Evolutionary conservation across 768 basidiomycete genomes (phyloP).

Genomic region (Amanita rubescens): DNA sequence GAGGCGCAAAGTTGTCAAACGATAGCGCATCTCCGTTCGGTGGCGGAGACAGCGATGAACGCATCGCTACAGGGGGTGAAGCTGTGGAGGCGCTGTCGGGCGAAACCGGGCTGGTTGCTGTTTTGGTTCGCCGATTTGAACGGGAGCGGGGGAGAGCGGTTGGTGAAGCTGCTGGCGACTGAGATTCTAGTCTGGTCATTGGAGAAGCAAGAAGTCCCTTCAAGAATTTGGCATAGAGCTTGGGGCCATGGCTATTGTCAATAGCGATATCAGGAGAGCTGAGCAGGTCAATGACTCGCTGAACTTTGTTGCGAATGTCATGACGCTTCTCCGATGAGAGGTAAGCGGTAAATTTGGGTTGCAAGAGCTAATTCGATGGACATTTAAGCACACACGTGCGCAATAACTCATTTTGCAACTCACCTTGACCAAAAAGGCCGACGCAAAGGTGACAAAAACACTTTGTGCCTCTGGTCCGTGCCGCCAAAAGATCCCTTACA

Average conservation of each 20-base stretch:
- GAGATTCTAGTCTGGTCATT: conserved; percentile 21
- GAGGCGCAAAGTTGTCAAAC: conserved; percentile 41
- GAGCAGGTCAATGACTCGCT: conserved; percentile 59
- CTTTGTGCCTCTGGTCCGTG: conserved; percentile 78
- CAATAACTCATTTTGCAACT: conserved; percentile 5
- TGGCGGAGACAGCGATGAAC: conserved; percentile 39
- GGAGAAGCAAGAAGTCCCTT: conserved; percentile 61
- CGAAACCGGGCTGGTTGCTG: neutral
- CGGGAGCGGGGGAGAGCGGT: conserved; percentile 2
- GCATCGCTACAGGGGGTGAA: conserved; percentile 31
- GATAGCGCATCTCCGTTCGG: conserved; percentile 37
- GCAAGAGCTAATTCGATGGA: conserved; percentile 47
- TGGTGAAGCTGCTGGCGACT: neutral
- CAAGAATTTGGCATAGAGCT: conserved; percentile 74
- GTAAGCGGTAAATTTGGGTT: conserved; percentile 63
- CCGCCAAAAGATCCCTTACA: conserved; percentile 46
- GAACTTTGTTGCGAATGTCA: conserved; percentile 57
- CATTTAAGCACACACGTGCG: neutral
- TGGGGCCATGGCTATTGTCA: conserved; percentile 77
- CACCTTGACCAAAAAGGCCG: conserved; percentile 79
- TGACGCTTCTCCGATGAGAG: conserved; percentile 50
- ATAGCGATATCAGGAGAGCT: conserved; percentile 65
- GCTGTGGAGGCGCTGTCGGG: conserved; percentile 11
- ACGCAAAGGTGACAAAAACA: conserved; percentile 75
- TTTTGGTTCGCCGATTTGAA: neutral